Percentiles rank a stretch among this genome's conserved stretches.
Evolutionary conservation across 345 rosid genomes (phyloP).

Genomic region (Cardamine resedifolia): DNA sequence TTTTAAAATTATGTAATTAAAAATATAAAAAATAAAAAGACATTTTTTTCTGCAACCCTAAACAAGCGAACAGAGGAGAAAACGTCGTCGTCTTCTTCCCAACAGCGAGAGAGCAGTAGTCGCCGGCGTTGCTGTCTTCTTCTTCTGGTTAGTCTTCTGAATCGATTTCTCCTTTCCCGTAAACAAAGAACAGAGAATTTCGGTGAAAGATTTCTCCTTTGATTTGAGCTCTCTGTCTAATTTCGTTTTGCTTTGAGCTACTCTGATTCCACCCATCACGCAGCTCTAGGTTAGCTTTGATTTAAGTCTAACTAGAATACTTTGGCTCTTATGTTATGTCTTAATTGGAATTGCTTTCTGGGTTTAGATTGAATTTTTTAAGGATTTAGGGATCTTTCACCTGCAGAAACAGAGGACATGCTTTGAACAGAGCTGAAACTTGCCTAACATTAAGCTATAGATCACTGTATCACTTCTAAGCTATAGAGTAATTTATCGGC

Average conservation of each 20-base stretch:
- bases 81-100: neutral
- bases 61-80: neutral
- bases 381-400: neutral
- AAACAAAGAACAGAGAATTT: neutral
- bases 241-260: neutral
- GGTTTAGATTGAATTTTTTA: neutral
- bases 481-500: no score
- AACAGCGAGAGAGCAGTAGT: neutral
- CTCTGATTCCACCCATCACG: neutral
- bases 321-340: neutral
- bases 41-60: neutral
- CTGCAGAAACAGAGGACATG: slow-evolving; percentile 21
- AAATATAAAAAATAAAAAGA: no score
- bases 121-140: neutral
- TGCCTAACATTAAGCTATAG: slow-evolving; percentile 67
- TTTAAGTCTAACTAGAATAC: neutral
- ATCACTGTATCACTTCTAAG: slow-evolving; percentile 63
- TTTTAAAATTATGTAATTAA: no score
- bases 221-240: neutral
- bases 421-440: slow-evolving; percentile 45
- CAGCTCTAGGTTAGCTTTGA: neutral
- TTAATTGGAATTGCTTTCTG: neutral
- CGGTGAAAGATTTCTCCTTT: neutral
- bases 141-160: neutral
- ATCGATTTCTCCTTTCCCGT: neutral